Percentiles rank a stretch among this genome's conserved stretches.
phyloP scores from a whole-genome alignment of 768 basidiomycete species.

The Hortiboletus campestris region DNA sequence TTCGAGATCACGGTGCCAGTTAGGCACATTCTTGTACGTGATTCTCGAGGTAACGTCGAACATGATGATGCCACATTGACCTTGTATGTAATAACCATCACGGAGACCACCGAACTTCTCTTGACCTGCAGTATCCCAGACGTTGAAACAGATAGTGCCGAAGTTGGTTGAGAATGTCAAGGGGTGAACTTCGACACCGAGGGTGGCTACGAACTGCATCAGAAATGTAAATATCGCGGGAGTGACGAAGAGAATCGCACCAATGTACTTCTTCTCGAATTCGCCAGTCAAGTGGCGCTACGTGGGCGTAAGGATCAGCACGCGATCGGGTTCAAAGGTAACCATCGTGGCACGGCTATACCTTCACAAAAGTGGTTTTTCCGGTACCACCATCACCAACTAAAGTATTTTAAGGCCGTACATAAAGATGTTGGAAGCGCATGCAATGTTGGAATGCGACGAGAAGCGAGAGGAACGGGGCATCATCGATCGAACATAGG shows the following conservation, averaged over 20 bases:
- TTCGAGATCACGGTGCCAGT: conserved; percentile 99
- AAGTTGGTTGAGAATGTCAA: conserved; percentile 96
- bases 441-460: conserved; percentile 10
- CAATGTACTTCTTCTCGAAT: conserved; percentile 99
- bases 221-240: conserved; percentile 14
- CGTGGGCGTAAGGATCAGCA: conserved; percentile 48
- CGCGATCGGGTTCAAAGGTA: conserved; percentile 42
- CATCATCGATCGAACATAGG: conserved; percentile 61
- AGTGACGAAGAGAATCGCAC: conserved; percentile 43
- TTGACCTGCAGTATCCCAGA: conserved; percentile 99
- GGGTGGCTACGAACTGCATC: conserved; percentile 66
- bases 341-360: conserved; percentile 35
- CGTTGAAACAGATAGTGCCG: conserved; percentile 98
- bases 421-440: neutral
- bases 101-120: conserved; percentile 99
- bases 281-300: conserved; percentile 98
- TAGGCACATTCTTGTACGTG: conserved; percentile 99
- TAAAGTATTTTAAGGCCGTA: conserved; percentile 31
- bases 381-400: conserved; percentile 97
- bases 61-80: conserved; percentile 99
- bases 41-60: conserved; percentile 99
- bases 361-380: conserved; percentile 99
- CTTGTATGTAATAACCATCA: conserved; percentile 95
- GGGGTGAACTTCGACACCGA: conserved; percentile 99
- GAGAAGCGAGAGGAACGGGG: conserved; percentile 17